These are phyloP conservation scores for Lodderomyces oxycetoniae DNA, from an alignment of 1,139 yeast genomes.

Conservation along the genomic window DNA sequence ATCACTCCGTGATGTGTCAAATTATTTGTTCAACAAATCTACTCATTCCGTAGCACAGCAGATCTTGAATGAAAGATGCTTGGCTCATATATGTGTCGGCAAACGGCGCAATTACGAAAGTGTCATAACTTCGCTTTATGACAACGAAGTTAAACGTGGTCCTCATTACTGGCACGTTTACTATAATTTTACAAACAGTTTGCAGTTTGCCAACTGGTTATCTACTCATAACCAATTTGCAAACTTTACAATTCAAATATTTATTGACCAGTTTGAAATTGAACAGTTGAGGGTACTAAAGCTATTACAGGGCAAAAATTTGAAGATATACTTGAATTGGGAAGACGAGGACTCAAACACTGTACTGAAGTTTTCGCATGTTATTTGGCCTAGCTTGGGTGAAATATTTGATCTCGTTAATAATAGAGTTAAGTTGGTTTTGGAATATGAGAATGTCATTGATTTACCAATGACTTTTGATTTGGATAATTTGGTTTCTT, in stretches of 20 bases:
- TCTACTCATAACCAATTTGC: constrained; percentile 6
- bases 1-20: constrained; percentile 8
- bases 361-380: constrained; percentile 8
- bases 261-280: constrained; percentile 10
- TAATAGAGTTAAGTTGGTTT: constrained; percentile 7
- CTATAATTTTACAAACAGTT: constrained; percentile 7
- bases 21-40: constrained; percentile 7
- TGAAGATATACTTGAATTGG: constrained; percentile 10
- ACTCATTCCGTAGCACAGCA: constrained; percentile 10
- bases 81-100: constrained; percentile 10
- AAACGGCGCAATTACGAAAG: constrained; percentile 9
- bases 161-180: constrained; percentile 12
- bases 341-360: constrained; percentile 9
- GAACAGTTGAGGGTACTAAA: constrained; percentile 6
- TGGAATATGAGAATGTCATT: constrained; percentile 10
- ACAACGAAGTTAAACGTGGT: constrained; percentile 9
- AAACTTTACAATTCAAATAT: constrained; percentile 9
- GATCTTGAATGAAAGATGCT: constrained; percentile 8
- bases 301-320: constrained; percentile 6
- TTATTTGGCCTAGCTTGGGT: constrained; percentile 10
- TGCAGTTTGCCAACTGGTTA: constrained; percentile 8
- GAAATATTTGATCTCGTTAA: constrained; percentile 8
- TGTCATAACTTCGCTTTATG: constrained; percentile 10
- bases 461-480: constrained; percentile 7
- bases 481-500: constrained; percentile 5